Conservation (phyloP, 352 stramenopile genomes). For the Phytophthora aleatoria region DNA sequence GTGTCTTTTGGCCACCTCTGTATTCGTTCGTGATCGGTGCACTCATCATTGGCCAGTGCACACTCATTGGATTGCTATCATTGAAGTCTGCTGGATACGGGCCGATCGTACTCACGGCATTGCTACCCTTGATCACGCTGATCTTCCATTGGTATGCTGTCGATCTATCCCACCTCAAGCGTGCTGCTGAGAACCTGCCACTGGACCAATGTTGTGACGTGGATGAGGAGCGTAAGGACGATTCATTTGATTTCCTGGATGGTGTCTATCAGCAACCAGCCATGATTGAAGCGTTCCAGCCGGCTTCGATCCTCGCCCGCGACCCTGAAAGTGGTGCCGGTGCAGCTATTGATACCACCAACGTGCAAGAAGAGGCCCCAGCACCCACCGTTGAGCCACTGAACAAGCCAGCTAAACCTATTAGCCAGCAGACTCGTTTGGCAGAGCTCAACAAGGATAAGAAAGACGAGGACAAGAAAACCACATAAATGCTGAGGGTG, state of each 20-base stretch:
- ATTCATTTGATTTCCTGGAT: slow-evolving; percentile 67
- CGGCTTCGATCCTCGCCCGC: slow-evolving; percentile 26
- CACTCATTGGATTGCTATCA: slow-evolving; percentile 68
- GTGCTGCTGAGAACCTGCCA: slow-evolving; percentile 55
- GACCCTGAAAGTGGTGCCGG: slow-evolving; percentile 27
- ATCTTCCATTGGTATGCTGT: slow-evolving; percentile 72
- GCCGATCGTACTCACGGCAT: slow-evolving; percentile 43
- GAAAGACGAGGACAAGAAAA: slow-evolving; percentile 27
- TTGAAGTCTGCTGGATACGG: slow-evolving; percentile 61
- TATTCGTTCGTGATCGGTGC: slow-evolving; percentile 71
- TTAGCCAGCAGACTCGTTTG: slow-evolving; percentile 41
- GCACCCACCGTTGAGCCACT: slow-evolving; percentile 18
- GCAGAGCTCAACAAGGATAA: slow-evolving; percentile 52
- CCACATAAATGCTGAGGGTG: slow-evolving; percentile 22
- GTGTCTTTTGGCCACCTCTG: slow-evolving; percentile 69
- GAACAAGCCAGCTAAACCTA: slow-evolving; percentile 28
- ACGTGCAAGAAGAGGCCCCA: slow-evolving; percentile 16
- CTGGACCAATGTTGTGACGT: slow-evolving; percentile 70
- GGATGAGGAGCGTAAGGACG: slow-evolving; percentile 57
- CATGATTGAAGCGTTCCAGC: slow-evolving; percentile 50
- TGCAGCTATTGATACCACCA: slow-evolving; percentile 27
- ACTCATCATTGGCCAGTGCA: slow-evolving; percentile 65
- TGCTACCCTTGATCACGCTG: slow-evolving; percentile 59
- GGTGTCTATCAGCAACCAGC: slow-evolving; percentile 73
- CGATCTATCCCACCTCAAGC: slow-evolving; percentile 53